Evolutionary conservation across 2,329 filamentous ascomycete genomes (phyloP), one percentile per base, ranked within the genome.

Genomic region (Fusarium aywerte): DNA sequence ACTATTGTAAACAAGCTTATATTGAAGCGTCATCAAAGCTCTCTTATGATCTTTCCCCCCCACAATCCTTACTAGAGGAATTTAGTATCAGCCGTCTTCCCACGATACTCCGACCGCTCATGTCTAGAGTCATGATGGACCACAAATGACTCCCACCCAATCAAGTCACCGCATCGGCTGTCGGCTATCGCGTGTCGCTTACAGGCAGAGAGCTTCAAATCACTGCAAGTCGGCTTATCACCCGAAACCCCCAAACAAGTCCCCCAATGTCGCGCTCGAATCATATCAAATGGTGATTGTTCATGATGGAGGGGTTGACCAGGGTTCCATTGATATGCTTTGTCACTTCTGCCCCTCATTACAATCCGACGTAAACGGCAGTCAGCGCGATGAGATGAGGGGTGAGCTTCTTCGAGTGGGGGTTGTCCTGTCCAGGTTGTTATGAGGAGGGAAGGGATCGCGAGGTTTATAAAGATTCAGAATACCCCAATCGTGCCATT

Each of bases 61-160:
- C 67, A 61, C 54, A 48, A 36, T 58, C 13, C 51, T 65, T 72
- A 64, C 70, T 71, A 71, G 70, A 72, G 67, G 65, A 72, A 56
- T 65, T 64, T 45, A 61, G 70, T 62, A n/a, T 44, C 60, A 57
- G 44, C 53, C 55, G 59, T 49, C n/a, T 60, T 58, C 69, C 64
- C 65, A 69, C 67, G 62, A 69, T 71, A 69, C 65, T 68, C 67
- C 67, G 67, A 55, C 63, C 52, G 40, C 56, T 42, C 52, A 67
- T 58, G 52, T 68, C 48, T 33, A 68, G 49, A 62, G 57, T 67
- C 69, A 72, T 60, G 64, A 69, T 69, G 61, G 29, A 43, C 9
- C 33, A 25, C 43, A 55, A 59, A 42, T 58, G 45, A 48, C 50
- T 32, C 27, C 13, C 32, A 16, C 5, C 58, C 58, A 61, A 61